A percentile compares a stretch with the other conserved stretches of the same genome.
Evolutionary conservation across 179 eudicot species (phyloP).

Genomic region (Amaranthus tricolor): DNA sequence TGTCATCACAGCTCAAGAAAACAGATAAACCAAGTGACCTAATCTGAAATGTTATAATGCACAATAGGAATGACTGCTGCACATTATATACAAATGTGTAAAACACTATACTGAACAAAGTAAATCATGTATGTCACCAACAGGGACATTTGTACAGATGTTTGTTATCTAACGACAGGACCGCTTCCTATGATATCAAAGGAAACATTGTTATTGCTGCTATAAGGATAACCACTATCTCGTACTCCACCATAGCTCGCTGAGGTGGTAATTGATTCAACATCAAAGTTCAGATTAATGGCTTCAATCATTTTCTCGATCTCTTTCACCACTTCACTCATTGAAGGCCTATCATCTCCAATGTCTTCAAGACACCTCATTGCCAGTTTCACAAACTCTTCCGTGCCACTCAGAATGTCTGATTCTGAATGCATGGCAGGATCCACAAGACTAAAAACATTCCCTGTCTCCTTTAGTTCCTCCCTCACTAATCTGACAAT

Average conservation of each 20-base stretch:
- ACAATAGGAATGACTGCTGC: too few relatives aligned
- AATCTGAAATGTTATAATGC: too few relatives aligned
- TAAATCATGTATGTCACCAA: neutral
- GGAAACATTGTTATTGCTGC: conserved; percentile 29
- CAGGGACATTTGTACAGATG: neutral
- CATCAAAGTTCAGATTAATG: conserved; percentile 20
- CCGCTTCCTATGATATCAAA: conserved; percentile 20
- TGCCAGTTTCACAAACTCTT: conserved; percentile 48
- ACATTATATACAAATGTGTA: too few relatives aligned
- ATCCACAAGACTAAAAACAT: conserved; percentile 39
- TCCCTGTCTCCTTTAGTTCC: conserved; percentile 32
- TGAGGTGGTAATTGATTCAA: conserved; percentile 30
- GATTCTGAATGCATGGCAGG: conserved; percentile 26
- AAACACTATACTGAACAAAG: too few relatives aligned
- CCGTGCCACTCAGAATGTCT: conserved; percentile 31
- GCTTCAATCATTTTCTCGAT: conserved; percentile 37
- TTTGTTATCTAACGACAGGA: conserved; percentile 25
- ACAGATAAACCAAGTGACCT: too few relatives aligned
- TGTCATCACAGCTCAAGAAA: too few relatives aligned
- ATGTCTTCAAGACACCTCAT: conserved; percentile 45
- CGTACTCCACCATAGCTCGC: conserved; percentile 23
- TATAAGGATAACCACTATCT: conserved; percentile 14
- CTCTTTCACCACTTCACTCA: conserved; percentile 48
- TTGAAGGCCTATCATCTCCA: conserved; percentile 44
- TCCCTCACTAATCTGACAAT: conserved; percentile 45